phyloP scores from a whole-genome alignment of 2,329 filamentous ascomycete species.

The Teratosphaeriaceae sp. region DNA sequence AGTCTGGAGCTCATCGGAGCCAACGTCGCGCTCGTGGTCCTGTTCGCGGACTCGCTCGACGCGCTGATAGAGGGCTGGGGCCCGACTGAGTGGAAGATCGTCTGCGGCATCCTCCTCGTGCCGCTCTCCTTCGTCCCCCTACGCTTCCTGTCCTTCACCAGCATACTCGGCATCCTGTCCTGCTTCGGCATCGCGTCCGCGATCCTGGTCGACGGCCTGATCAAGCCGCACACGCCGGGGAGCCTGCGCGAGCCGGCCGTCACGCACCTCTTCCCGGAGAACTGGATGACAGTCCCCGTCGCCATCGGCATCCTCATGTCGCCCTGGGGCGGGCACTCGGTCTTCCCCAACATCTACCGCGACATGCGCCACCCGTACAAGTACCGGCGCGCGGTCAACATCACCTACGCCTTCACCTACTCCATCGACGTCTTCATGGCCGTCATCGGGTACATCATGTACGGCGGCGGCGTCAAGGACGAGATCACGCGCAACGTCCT shows the following conservation, averaged over 20 bases:
- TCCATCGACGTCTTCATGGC: slow-evolving; percentile 76
- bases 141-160: slow-evolving; percentile 79
- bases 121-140: slow-evolving; percentile 81
- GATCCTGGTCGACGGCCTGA: slow-evolving; percentile 76
- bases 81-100: slow-evolving; percentile 71
- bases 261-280: slow-evolving; percentile 75
- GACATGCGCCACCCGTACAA: slow-evolving; percentile 79
- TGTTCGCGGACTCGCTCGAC: slow-evolving; percentile 91
- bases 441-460: slow-evolving; percentile 85
- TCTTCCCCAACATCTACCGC: slow-evolving; percentile 80
- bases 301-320: slow-evolving; percentile 88
- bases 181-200: slow-evolving; percentile 84
- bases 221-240: slow-evolving; percentile 72
- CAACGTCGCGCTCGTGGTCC: slow-evolving; percentile 80
- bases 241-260: slow-evolving; percentile 73
- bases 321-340: slow-evolving; percentile 63
- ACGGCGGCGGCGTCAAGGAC: slow-evolving; percentile 79
- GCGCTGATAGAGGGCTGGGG: slow-evolving; percentile 67
- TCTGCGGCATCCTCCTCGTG: slow-evolving; percentile 71
- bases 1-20: slow-evolving; percentile 80
- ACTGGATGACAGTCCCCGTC: slow-evolving; percentile 81
- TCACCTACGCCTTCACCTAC: slow-evolving; percentile 81
- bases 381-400: slow-evolving; percentile 65
- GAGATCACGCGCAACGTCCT: slow-evolving; percentile 91
- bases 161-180: slow-evolving; percentile 84